Evolutionary conservation across 1,284 basidiomycete species (phyloP), one percentile per base, ranked within the genome.

Genomic region (Trametes polyzona): DNA sequence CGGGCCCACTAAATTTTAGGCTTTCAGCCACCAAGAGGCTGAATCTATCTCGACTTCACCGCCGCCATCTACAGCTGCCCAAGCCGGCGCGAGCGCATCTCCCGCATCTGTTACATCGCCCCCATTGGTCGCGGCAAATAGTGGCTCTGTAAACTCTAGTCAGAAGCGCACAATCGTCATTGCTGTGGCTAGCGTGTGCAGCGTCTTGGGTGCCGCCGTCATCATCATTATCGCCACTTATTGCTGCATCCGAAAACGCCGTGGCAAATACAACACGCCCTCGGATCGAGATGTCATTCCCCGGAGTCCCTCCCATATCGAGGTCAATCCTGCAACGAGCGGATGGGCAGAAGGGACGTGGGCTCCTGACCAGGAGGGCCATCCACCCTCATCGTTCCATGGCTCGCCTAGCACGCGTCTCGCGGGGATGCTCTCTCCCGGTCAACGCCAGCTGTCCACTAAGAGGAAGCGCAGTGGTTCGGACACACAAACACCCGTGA

Each of bases 291-390:
- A 51, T 9, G 50, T 65, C 17, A 47, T 49, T 21, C 32, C 52
- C 19, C 23, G 47, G 52, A 37, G 61, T 42, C 26, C 56, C 11
- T 29, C 55, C 43, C 33, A 63, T 54, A 54, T 56, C 35, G 57
- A 62, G 21, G 63, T 63, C 3, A 57, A 66, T 39, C 59, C 63
- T 0, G 57, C 47, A 19, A 54, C 59, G 14, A 66, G 65, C 44
- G 65, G 65, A 2, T 66, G 65, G 65, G 58, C 58, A 1, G 58
- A 63, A 26, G 65, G 62, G 12, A 63, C 63, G 6, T 66, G 64
- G 64, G 46, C 48, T 3, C 23, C 11, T 9, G 52, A 47, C 7
- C 53, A 43, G 5, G 61, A 60, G 1, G 54, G 52, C 4, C 42
- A 39, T 4, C 51, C 48, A 2, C 44, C 39, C 10, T 41, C 43